Conservation (phyloP, 2,329 filamentous ascomycete genomes). For the Orbilia oligospora region DNA sequence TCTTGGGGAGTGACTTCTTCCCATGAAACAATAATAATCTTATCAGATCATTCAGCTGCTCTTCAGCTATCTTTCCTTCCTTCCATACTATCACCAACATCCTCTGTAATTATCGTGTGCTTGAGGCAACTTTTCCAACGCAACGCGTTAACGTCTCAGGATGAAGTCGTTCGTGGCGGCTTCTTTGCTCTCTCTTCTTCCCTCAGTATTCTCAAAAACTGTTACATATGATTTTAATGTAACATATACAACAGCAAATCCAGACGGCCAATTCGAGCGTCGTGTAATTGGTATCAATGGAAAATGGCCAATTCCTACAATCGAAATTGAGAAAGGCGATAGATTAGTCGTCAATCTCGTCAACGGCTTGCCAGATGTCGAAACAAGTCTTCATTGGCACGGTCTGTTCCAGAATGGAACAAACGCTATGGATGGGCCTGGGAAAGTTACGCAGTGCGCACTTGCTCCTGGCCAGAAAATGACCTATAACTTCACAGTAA, state of each 20-base stretch:
- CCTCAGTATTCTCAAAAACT: conserved; percentile 65
- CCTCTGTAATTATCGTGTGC: conserved; percentile 9
- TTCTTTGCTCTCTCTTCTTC: conserved; percentile 47
- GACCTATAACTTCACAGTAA: conserved; percentile 78
- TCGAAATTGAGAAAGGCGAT: conserved; percentile 76
- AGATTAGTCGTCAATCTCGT: conserved; percentile 73
- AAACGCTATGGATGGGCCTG: conserved; percentile 79
- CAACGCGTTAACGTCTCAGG: conserved; percentile 29
- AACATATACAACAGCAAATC: conserved; percentile 79
- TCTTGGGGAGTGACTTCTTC: conserved; percentile 21
- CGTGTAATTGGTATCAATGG: conserved; percentile 83
- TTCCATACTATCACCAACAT: conserved; percentile 15
- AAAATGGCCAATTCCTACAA: conserved; percentile 79
- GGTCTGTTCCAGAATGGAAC: conserved; percentile 79
- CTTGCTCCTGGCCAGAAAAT: conserved; percentile 77
- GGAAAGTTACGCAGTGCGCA: conserved; percentile 76
- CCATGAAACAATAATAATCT: conserved; percentile 51
- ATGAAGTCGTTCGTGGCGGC: conserved; percentile 54
- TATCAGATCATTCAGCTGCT: conserved; percentile 59
- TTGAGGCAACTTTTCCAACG: conserved; percentile 31
- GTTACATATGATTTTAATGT: conserved; percentile 78
- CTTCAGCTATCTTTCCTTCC: conserved; percentile 22
- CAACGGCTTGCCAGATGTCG: conserved; percentile 75
- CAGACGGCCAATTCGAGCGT: conserved; percentile 76
- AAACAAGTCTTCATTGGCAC: conserved; percentile 78